Conservation (phyloP, 805 yeast species). For the Metschnikowia colocasiae region DNA sequence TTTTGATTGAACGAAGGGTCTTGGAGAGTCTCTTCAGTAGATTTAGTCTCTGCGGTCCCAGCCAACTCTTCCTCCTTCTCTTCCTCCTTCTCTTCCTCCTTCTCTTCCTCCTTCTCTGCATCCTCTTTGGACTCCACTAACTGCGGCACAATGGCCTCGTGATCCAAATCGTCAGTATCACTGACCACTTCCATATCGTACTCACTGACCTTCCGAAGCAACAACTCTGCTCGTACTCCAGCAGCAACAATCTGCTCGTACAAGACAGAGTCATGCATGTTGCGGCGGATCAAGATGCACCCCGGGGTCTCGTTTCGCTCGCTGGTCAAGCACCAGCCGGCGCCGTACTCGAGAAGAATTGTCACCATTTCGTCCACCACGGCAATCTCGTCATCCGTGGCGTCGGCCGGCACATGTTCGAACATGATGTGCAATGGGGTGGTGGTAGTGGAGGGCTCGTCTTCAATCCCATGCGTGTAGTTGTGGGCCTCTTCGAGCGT, state of each 20-base stretch:
- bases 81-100: constrained; percentile 6
- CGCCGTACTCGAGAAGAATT: constrained; percentile 75
- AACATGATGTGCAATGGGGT: constrained; percentile 76
- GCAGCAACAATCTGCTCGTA: constrained; percentile 65
- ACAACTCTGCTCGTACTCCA: constrained; percentile 85
- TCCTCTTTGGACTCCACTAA: constrained; percentile 11
- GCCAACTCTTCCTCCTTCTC: neutral
- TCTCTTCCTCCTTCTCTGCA: constrained; percentile 17
- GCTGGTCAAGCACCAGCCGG: constrained; percentile 86
- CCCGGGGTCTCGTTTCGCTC: constrained; percentile 77
- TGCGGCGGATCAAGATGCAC: constrained; percentile 62
- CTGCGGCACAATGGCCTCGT: constrained; percentile 21
- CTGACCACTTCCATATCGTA: constrained; percentile 58
- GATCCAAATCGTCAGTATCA: constrained; percentile 28
- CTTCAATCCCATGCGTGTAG: constrained; percentile 42
- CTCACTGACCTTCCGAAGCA: constrained; percentile 68
- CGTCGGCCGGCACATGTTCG: constrained; percentile 48
- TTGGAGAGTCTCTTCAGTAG: neutral
- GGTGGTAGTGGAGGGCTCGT: constrained; percentile 46
- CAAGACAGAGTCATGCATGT: constrained; percentile 34
- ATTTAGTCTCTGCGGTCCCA: constrained; percentile 4
- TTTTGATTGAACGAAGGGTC: constrained; percentile 64
- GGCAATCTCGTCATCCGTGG: constrained; percentile 37
- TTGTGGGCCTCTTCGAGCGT: constrained; percentile 73
- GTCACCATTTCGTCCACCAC: constrained; percentile 56